phyloP scores from a whole-genome alignment of 257 asterid species.

The Jasminum sambac region DNA sequence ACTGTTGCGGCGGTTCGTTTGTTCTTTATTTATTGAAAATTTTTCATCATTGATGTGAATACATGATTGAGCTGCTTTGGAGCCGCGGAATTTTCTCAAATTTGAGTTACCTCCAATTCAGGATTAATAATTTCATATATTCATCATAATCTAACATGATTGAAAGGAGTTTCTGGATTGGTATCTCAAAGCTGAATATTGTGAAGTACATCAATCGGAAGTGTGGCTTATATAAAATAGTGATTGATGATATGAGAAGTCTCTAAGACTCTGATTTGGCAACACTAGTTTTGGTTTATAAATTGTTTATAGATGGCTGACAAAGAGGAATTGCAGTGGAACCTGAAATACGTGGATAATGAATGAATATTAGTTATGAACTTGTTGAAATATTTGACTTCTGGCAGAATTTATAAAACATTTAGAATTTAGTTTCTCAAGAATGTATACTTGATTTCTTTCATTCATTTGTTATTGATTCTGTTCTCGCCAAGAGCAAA shows the following conservation, averaged over 20 bases:
- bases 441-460: background rate
- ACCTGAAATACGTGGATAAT: too few species aligned
- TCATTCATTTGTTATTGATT: background rate
- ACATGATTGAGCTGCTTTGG: background rate
- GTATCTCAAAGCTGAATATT: background rate
- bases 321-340: too few species aligned
- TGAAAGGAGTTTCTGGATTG: background rate
- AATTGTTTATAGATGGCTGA: too few species aligned
- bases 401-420: too few species aligned
- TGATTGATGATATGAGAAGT: background rate
- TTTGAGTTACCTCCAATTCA: background rate
- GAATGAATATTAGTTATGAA: too few species aligned
- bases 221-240: background rate
- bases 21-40: background rate
- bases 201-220: background rate
- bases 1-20: slow-evolving; percentile 48
- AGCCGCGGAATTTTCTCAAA: background rate
- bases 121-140: too few species aligned
- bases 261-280: background rate
- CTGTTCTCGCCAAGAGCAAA: background rate
- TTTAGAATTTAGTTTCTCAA: background rate
- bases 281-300: too few species aligned
- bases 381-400: too few species aligned
- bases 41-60: background rate
- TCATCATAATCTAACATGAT: background rate